Base-by-base conservation (phyloP, 2,329 filamentous ascomycete species). In the Ceratocystis cacaofunesta region DNA sequence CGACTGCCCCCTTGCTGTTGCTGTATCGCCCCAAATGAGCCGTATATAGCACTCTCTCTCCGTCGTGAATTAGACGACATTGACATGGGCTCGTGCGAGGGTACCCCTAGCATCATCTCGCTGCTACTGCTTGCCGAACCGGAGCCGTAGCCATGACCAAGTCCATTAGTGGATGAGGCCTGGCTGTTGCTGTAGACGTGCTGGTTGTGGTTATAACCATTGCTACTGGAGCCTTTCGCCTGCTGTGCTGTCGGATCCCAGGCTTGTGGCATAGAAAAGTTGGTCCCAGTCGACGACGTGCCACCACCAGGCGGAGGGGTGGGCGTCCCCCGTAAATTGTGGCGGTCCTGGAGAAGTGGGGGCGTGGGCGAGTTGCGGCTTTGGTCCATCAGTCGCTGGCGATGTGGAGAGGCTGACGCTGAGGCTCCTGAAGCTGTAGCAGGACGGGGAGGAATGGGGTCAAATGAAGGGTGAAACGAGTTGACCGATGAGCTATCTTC, bases 21-120 rank as follows among this genome's bases (percentile, higher is more conserved):
- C 58, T 62, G 65, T 48, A 65, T 76, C 75, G 66, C 80, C 76
- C 71, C 80, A 77, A 71, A 79, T 77, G 71, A 80, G 77, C 79
- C 78, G 68, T 85, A 82, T 72, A 86, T 82, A 58, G 78, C 76
- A 70, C 85, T 87, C 73, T 87, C 84, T 62, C 84, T 79, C 61
- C 82, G 77, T 71, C 78, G 81, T 12, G 61, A 71, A 65, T 36
- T 52, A 6, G 65, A 28, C 41, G 36, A 17, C 15, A 43, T 41
- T 5, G 36, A 41, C 36, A 41, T 52, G n/a, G n/a, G 17, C 28
- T 65, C 66, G 25, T 67, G 63, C 41, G 66, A 25, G 12, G 36
- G 65, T 6, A 67, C 61, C 19, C 66, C 66, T 36, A 67, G 36
- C 63, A 67, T 67, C 63, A 65, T 63, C 17, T 65, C 63, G 19